Evolutionary conservation across 768 basidiomycete genomes (phyloP).

Genomic region (Epithele typhae): DNA sequence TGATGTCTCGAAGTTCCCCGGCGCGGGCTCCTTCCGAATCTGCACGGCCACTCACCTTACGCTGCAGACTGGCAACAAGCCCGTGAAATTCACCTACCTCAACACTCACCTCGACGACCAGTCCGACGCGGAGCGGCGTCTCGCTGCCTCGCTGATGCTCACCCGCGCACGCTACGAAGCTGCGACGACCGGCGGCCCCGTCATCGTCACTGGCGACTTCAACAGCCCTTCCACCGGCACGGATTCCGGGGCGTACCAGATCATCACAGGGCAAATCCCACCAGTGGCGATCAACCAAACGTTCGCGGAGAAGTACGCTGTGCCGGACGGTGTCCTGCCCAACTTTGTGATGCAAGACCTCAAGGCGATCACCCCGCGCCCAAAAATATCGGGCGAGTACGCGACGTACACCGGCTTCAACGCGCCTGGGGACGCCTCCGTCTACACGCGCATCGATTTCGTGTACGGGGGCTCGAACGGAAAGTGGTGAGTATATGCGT

Average conservation of each 20-base stretch:
- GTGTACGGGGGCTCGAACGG: constrained; percentile 45
- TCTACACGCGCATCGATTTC: constrained; percentile 46
- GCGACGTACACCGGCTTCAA: constrained; percentile 51
- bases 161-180: constrained; percentile 47
- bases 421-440: constrained; percentile 32
- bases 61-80: constrained; percentile 12
- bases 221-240: constrained; percentile 44
- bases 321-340: constrained; percentile 26
- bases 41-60: constrained; percentile 43
- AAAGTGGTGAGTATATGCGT: constrained; percentile 37
- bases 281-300: constrained; percentile 39
- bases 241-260: constrained; percentile 47
- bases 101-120: constrained; percentile 55
- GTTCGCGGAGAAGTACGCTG: constrained; percentile 38
- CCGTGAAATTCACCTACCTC: constrained; percentile 35
- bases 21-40: constrained; percentile 45
- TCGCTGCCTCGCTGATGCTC: constrained; percentile 50
- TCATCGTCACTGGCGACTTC: constrained; percentile 52
- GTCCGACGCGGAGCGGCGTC: constrained; percentile 46
- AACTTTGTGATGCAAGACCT: constrained; percentile 43
- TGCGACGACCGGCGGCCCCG: constrained; percentile 32
- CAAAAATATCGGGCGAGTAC: constrained; percentile 39
- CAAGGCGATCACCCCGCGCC: constrained; percentile 36
- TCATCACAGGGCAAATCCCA: constrained; percentile 39
- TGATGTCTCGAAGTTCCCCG: constrained; percentile 44